Evolutionary conservation across 257 asterid species (phyloP).

Genomic region (Gynochthodes officinalis): DNA sequence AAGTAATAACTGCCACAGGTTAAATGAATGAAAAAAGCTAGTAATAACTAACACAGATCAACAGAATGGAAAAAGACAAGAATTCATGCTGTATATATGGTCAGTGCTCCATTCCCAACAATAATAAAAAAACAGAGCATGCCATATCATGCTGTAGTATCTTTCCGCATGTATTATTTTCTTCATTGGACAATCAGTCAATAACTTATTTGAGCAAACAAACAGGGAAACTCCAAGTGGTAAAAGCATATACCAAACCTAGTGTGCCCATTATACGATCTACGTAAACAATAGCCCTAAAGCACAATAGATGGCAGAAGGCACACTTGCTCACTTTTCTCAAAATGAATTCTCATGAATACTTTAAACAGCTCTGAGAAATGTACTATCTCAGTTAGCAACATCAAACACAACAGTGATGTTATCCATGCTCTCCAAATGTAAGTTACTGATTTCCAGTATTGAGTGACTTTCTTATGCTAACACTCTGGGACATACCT

Average conservation of each 20-base stretch:
- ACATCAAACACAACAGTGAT: neutral
- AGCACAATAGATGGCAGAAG: neutral
- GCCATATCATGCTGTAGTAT: neutral
- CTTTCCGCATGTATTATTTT: neutral
- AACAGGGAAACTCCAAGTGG: neutral
- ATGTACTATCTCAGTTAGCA: neutral
- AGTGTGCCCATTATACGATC: neutral
- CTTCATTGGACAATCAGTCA: neutral
- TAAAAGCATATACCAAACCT: neutral
- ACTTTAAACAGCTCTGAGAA: neutral
- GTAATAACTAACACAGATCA: neutral
- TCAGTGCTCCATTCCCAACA: neutral
- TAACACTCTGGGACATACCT: neutral
- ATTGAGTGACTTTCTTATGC: neutral
- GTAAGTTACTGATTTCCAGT: neutral
- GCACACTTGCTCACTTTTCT: neutral
- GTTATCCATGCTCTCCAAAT: neutral
- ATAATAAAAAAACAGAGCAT: neutral
- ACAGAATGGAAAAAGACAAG: neutral
- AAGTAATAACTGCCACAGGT: neutral
- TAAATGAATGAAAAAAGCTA: neutral
- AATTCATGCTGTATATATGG: neutral
- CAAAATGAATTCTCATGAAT: neutral
- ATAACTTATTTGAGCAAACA: conserved; percentile 1
- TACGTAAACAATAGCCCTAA: neutral